phyloP scores from a whole-genome alignment of 345 rosid genomes.

The Gossypium sturtianum region DNA sequence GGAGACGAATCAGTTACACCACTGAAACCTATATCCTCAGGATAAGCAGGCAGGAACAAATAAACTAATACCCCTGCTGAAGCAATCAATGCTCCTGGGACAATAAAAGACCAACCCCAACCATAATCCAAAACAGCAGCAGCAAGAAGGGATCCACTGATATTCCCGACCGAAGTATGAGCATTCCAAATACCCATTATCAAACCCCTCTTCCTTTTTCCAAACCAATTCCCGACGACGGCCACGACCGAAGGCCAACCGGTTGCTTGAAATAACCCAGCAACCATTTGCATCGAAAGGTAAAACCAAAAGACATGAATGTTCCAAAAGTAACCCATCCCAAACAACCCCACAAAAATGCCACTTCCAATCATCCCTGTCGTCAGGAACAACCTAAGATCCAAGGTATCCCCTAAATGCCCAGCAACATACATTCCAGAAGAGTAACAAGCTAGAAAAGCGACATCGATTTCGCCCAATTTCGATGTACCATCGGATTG shows the following conservation, averaged over 20 bases:
- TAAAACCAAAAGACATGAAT: constrained; percentile 66
- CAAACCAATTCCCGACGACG: constrained; percentile 90
- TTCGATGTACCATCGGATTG: constrained; percentile 62
- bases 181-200: constrained; percentile 99
- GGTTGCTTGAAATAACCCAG: constrained; percentile 86
- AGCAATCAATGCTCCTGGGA: constrained; percentile 66
- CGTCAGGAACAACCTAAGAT: constrained; percentile 77
- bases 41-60: constrained; percentile 79
- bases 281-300: constrained; percentile 73
- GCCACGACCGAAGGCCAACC: constrained; percentile 99
- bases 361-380: constrained; percentile 93
- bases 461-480: constrained; percentile 88
- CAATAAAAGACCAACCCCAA: constrained; percentile 95
- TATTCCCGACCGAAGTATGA: constrained; percentile 88
- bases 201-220: constrained; percentile 86
- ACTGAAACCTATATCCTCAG: constrained; percentile 84
- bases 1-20: constrained; percentile 24
- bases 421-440: constrained; percentile 87
- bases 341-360: constrained; percentile 75
- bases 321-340: constrained; percentile 86
- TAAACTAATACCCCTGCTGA: constrained; percentile 69
- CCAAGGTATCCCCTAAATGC: constrained; percentile 83
- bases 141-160: constrained; percentile 84
- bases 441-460: constrained; percentile 83
- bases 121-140: constrained; percentile 83